Conservation (phyloP, 108 stramenopile genomes). For the Cyclostephanos tholiformis region DNA sequence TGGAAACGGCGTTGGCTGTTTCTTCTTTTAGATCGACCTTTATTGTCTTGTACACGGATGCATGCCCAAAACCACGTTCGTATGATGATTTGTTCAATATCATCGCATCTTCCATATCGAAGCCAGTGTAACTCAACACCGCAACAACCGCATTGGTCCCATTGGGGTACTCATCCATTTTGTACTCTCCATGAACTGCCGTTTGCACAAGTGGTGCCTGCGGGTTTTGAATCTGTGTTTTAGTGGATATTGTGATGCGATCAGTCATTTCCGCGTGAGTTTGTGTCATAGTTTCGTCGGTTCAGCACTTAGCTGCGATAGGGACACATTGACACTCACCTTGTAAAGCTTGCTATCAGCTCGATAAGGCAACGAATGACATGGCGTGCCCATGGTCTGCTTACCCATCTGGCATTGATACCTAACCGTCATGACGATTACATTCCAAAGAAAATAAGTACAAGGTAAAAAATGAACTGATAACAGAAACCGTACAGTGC, state of each 20-base stretch:
- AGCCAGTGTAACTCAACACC: slow-evolving; percentile 98
- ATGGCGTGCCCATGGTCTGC: slow-evolving; percentile 99
- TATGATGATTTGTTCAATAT: slow-evolving; percentile 96
- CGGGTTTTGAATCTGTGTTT: slow-evolving; percentile 91
- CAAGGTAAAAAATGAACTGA: not conserved
- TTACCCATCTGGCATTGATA: slow-evolving; percentile 99
- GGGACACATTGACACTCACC: too few species aligned
- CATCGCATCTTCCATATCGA: slow-evolving; percentile 99
- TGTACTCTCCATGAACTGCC: slow-evolving; percentile 83
- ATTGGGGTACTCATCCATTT: slow-evolving; percentile 98
- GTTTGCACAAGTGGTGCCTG: slow-evolving; percentile 98
- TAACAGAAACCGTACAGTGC: not conserved
- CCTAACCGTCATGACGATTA: slow-evolving; percentile 5
- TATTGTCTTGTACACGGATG: slow-evolving; percentile 94
- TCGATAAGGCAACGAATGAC: slow-evolving; percentile 89
- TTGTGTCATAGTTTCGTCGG: too few species aligned
- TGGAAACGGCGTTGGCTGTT: slow-evolving; percentile 55
- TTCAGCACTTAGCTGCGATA: too few species aligned
- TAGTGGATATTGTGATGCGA: too few species aligned
- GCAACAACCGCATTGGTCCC: slow-evolving; percentile 99
- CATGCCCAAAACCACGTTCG: slow-evolving; percentile 95
- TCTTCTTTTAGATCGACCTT: slow-evolving; percentile 88
- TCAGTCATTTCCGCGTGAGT: too few species aligned
- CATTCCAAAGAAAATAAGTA: slow-evolving; percentile 7
- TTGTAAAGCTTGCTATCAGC: slow-evolving; percentile 97